Conservation (phyloP, 2,329 filamentous ascomycete genomes). For the Fusarium sp. region DNA sequence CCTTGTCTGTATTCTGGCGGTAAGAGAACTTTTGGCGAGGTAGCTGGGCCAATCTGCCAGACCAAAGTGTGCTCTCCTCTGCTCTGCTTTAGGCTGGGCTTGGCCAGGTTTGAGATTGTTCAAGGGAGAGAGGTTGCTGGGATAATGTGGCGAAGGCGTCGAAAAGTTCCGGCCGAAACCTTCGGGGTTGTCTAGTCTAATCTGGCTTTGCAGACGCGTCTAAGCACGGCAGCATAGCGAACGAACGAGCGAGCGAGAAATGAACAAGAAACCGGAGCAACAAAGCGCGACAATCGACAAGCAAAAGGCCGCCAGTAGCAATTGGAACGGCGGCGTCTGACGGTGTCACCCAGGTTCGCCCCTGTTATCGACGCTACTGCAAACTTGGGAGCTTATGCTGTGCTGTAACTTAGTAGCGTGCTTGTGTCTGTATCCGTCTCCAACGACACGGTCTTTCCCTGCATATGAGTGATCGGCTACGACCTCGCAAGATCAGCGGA, state of each 20-base stretch:
- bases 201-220: constrained; percentile 19
- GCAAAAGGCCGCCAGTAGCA: constrained; percentile 21
- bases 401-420: constrained; percentile 23
- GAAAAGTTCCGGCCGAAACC: constrained; percentile 46
- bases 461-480: constrained; percentile 42
- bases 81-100: constrained; percentile 26
- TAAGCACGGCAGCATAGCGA: background rate
- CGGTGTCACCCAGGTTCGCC: constrained; percentile 29
- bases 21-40: constrained; percentile 35
- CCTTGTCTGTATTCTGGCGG: constrained; percentile 20
- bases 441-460: constrained; percentile 35
- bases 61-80: constrained; percentile 16
- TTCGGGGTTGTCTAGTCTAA: constrained; percentile 36
- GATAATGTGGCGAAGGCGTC: constrained; percentile 37
- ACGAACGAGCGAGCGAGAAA: constrained; percentile 11
- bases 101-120: constrained; percentile 39
- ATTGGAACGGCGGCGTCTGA: constrained; percentile 25
- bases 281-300: constrained; percentile 27
- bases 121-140: constrained; percentile 40
- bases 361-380: constrained; percentile 41
- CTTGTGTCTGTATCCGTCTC: constrained; percentile 28
- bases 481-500: constrained; percentile 42
- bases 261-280: constrained; percentile 28
- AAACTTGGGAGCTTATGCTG: constrained; percentile 31
- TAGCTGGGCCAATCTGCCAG: constrained; percentile 24